Conservation (phyloP, 371 early-diverging fungal genomes). For the Paraphysoderma sedebokerense region DNA sequence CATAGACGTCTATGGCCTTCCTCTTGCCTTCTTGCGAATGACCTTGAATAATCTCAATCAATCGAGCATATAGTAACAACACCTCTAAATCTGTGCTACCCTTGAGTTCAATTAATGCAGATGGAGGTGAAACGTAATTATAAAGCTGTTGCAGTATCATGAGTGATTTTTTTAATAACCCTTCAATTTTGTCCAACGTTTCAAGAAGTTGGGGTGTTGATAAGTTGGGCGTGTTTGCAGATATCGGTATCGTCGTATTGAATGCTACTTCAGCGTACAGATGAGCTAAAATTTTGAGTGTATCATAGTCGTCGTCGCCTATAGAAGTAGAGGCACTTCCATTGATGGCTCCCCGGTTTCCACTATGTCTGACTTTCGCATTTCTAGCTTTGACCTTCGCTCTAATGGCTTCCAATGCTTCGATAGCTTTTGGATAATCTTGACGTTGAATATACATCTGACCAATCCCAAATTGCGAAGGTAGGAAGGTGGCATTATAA, state of each 20-base stretch:
- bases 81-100: background rate
- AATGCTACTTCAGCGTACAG: background rate
- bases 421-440: constrained; percentile 6
- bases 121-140: no score
- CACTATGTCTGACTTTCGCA: constrained; percentile 5
- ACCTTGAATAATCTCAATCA: no score
- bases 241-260: background rate
- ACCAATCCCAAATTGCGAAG: constrained; percentile 13
- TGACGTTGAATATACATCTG: constrained; percentile 9
- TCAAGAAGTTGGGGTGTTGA: no score
- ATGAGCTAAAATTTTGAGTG: constrained; percentile 3
- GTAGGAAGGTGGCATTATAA: constrained; percentile 9
- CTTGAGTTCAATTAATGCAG: no score
- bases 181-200: no score
- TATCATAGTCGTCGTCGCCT: constrained; percentile 5
- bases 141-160: no score
- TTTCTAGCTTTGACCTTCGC: constrained; percentile 2
- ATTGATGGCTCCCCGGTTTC: constrained; percentile 5
- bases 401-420: constrained; percentile 17
- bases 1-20: no score
- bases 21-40: no score
- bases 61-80: background rate
- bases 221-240: background rate
- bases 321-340: background rate
- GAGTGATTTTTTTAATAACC: no score